These are phyloP conservation scores for Ilex paraguariensis DNA, from an alignment of 305 asterid species.

Conservation along the genomic window DNA sequence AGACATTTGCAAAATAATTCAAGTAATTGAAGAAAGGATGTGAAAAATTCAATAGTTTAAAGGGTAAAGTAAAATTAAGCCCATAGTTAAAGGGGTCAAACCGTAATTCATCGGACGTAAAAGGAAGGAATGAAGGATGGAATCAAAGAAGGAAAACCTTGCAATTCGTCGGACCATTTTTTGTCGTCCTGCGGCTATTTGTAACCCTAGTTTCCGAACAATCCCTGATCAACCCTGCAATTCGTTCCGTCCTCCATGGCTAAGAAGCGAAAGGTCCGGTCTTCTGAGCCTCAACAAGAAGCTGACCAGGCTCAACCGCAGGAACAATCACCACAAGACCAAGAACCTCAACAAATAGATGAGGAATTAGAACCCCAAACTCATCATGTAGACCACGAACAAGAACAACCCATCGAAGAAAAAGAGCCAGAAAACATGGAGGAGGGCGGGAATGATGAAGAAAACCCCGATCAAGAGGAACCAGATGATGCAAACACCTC, in stretches of 20 bases:
- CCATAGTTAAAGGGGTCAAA: too few species aligned
- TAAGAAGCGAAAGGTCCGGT: conserved; percentile 68
- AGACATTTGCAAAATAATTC: too few species aligned
- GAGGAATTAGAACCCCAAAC: conserved; percentile 5
- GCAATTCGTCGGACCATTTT: too few species aligned
- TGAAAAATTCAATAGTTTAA: too few species aligned
- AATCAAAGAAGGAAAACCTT: too few species aligned
- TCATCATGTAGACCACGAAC: conserved; percentile 4
- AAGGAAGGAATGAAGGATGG: too few species aligned
- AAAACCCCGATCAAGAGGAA: conserved; percentile 8
- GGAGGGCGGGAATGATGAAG: conserved; percentile 2
- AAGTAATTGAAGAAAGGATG: too few species aligned
- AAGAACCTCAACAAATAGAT: neutral
- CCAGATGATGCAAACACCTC: conserved; percentile 8
- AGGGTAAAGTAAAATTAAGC: too few species aligned
- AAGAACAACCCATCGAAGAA: conserved; percentile 10
- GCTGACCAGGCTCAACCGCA: conserved; percentile 11
- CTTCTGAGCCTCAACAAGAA: conserved; percentile 10
- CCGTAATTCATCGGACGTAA: too few species aligned
- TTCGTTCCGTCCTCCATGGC: conserved; percentile 32
- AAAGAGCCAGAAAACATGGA: conserved; percentile 15
- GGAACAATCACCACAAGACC: neutral
- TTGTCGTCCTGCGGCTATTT: too few species aligned
- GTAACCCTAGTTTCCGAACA: too few species aligned
- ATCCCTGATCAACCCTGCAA: too few species aligned